These are phyloP conservation scores for Limtongozyma cylindracea DNA, from an alignment of 805 yeast genomes.

Conservation along the genomic window DNA sequence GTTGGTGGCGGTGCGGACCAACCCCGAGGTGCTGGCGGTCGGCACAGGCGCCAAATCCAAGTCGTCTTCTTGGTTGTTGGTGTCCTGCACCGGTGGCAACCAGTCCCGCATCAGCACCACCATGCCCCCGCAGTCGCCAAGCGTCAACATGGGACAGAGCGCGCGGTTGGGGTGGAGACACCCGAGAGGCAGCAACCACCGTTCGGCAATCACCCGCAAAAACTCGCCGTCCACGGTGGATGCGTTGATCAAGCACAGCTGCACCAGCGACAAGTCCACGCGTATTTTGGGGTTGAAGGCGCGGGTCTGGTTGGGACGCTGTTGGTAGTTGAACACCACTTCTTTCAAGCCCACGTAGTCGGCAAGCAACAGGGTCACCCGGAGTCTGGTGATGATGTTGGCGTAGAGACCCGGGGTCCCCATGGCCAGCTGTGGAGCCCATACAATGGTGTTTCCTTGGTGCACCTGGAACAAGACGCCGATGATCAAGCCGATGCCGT, in stretches of 20 bases:
- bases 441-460: constrained; percentile 59
- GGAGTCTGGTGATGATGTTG: constrained; percentile 39
- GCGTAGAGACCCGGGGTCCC: constrained; percentile 77
- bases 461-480: constrained; percentile 65
- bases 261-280: constrained; percentile 55
- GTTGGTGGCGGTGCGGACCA: too few species aligned
- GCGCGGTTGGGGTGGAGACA: constrained; percentile 51
- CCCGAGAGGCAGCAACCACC: constrained; percentile 84
- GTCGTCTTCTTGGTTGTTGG: too few species aligned
- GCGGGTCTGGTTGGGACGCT: constrained; percentile 64
- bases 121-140: constrained; percentile 92
- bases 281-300: constrained; percentile 51
- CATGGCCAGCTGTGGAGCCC: constrained; percentile 55
- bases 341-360: constrained; percentile 78
- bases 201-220: constrained; percentile 62
- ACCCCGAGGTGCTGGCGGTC: too few species aligned
- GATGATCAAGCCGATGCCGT: constrained; percentile 62
- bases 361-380: constrained; percentile 52
- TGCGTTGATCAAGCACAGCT: constrained; percentile 80
- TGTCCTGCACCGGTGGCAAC: too few species aligned
- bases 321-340: constrained; percentile 81
- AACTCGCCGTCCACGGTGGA: constrained; percentile 84
- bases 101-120: constrained; percentile 82
- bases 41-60: too few species aligned
- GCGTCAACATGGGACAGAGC: constrained; percentile 69